Evolutionary conservation across 2,329 filamentous ascomycete genomes (phyloP).

Genomic region (Diaporthe aspalathi): DNA sequence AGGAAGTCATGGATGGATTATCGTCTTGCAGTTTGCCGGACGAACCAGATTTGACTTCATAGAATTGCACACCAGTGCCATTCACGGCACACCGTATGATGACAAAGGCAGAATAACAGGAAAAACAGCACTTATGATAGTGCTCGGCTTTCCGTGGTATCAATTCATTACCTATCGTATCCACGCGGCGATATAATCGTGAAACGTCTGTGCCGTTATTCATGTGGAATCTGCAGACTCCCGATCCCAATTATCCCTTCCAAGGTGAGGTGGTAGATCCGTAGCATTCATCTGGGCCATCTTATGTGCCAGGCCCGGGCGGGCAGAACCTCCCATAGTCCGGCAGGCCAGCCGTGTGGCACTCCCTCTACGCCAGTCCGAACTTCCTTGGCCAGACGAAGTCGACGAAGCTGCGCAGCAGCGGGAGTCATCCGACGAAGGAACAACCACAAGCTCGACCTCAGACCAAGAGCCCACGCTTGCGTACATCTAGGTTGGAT

Average conservation of each 20-base stretch:
- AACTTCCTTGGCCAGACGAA: slow-evolving; percentile 14
- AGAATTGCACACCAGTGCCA: too few relatives aligned
- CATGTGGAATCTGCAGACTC: not conserved
- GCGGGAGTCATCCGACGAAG: not conserved
- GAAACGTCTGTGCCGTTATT: not conserved
- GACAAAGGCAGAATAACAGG: too few relatives aligned
- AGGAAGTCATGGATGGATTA: not conserved
- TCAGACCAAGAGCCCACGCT: slow-evolving; percentile 11
- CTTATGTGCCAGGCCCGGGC: not conserved
- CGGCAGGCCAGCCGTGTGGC: not conserved
- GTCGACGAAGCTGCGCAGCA: slow-evolving; percentile 2
- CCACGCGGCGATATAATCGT: not conserved
- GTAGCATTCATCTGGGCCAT: not conserved
- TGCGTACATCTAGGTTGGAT: slow-evolving; percentile 7
- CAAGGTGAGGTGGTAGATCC: too few relatives aligned
- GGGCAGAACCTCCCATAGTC: not conserved
- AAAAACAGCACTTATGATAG: too few relatives aligned
- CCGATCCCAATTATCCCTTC: not conserved
- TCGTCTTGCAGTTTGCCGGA: not conserved
- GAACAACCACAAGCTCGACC: slow-evolving; percentile 6
- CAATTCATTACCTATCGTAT: not conserved
- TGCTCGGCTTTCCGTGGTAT: too few relatives aligned
- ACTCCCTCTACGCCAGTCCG: not conserved
- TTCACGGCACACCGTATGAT: not conserved
- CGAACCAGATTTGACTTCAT: fast-evolving